These are phyloP conservation scores for Evansstolkia leycettana DNA, from an alignment of 495 filamentous ascomycete genomes.

Conservation along the genomic window DNA sequence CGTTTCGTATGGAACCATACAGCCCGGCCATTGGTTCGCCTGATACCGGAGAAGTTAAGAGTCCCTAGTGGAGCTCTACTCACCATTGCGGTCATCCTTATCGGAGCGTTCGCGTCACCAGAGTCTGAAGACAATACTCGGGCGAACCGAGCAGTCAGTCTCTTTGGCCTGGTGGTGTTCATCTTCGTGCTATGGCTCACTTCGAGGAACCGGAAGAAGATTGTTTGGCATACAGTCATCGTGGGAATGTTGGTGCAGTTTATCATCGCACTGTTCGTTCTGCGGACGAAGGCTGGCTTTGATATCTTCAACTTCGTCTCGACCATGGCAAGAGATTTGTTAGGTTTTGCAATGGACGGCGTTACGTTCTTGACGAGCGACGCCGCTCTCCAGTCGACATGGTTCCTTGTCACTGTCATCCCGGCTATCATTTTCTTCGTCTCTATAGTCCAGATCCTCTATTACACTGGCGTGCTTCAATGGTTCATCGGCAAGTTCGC, in stretches of 20 bases:
- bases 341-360: slow-evolving; percentile 59
- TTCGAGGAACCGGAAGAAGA: slow-evolving; percentile 53
- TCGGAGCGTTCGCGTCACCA: slow-evolving; percentile 60
- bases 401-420: slow-evolving; percentile 63
- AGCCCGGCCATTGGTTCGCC: slow-evolving; percentile 31
- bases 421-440: slow-evolving; percentile 92
- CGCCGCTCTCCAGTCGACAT: slow-evolving; percentile 26
- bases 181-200: slow-evolving; percentile 52
- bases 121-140: slow-evolving; percentile 66
- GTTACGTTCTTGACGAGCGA: slow-evolving; percentile 56
- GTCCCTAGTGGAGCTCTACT: slow-evolving; percentile 45
- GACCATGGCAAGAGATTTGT: slow-evolving; percentile 49
- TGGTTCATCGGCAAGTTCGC: slow-evolving; percentile 83
- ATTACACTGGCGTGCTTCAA: slow-evolving; percentile 66
- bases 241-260: slow-evolving; percentile 82
- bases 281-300: slow-evolving; percentile 60
- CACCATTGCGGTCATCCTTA: slow-evolving; percentile 54
- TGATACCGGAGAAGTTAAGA: slow-evolving; percentile 52
- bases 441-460: slow-evolving; percentile 69
- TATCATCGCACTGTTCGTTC: slow-evolving; percentile 75
- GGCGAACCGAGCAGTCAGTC: slow-evolving; percentile 61
- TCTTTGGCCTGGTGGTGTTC: slow-evolving; percentile 71
- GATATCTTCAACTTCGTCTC: slow-evolving; percentile 89
- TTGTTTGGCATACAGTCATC: slow-evolving; percentile 64
- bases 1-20: slow-evolving; percentile 54